Evolutionary conservation across 805 yeast genomes (phyloP).

Genomic region (Yamadazyma philogaea): DNA sequence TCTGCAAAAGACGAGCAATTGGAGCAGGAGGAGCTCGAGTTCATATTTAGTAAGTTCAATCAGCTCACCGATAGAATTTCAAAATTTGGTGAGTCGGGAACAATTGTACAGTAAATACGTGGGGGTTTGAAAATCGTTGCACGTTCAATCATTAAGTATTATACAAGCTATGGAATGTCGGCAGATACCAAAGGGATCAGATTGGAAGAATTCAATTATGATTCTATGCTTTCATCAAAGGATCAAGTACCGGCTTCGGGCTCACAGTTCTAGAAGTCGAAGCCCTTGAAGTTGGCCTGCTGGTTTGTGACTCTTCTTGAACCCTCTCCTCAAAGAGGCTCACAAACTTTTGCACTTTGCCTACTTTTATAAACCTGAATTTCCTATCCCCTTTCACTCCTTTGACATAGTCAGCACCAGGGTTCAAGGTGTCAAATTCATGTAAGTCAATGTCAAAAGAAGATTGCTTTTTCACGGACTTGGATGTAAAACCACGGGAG

Average conservation of each 20-base stretch:
- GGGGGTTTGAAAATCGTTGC: not conserved
- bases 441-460: conserved; percentile 13
- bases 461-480: conserved; percentile 9
- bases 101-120: not conserved
- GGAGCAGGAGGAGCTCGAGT: conserved; percentile 22
- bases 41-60: conserved; percentile 32
- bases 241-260: conserved; percentile 5
- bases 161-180: conserved; percentile 1
- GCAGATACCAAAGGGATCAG: not conserved
- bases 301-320: conserved; percentile 11
- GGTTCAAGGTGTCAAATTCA: conserved; percentile 13
- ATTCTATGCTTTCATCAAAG: not conserved
- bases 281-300: conserved; percentile 5
- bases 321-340: conserved; percentile 39
- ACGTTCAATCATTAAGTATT: conserved; percentile 9
- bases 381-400: conserved; percentile 41
- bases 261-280: conserved; percentile 10
- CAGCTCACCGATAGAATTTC: conserved; percentile 30
- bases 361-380: conserved; percentile 43
- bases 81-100: conserved; percentile 16
- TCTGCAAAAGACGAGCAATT: conserved; percentile 12
- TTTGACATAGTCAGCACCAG: conserved; percentile 32
- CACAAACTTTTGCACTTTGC: conserved; percentile 45
- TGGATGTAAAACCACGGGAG: conserved; percentile 9
- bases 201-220: not conserved